Percentiles rank a stretch among this genome's conserved stretches.
phyloP scores from a whole-genome alignment of 768 basidiomycete species.

The Sistotremastrum suecicum region DNA sequence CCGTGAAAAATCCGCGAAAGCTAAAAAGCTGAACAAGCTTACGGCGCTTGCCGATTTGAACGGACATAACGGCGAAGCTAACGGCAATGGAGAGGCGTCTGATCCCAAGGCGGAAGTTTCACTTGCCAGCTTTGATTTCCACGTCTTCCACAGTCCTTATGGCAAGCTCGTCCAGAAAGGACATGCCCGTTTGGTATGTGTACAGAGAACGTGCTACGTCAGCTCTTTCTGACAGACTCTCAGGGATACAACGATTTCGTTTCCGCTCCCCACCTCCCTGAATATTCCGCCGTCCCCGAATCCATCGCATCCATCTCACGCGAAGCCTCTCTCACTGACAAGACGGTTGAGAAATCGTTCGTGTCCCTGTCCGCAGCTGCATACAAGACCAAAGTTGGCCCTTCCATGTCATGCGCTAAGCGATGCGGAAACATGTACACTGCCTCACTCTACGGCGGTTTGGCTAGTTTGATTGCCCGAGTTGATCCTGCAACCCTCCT shows the following conservation, averaged over 20 bases:
- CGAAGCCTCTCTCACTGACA: conserved; percentile 76
- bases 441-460: conserved; percentile 86
- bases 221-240: conserved; percentile 15
- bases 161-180: conserved; percentile 99
- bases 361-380: conserved; percentile 59
- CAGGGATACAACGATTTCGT: conserved; percentile 75
- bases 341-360: conserved; percentile 91
- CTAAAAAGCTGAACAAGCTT: conserved; percentile 32
- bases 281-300: conserved; percentile 61
- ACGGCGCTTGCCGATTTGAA: conserved; percentile 17
- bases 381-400: conserved; percentile 64
- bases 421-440: conserved; percentile 99
- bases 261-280: conserved; percentile 50
- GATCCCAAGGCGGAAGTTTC: conserved; percentile 41
- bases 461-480: conserved; percentile 71
- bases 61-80: conserved; percentile 20
- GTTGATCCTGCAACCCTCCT: conserved; percentile 55
- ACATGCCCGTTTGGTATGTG: conserved; percentile 63
- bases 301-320: conserved; percentile 50
- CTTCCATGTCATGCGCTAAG: conserved; percentile 75
- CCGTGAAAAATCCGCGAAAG: conserved; percentile 66
- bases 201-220: neutral
- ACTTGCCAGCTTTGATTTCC: conserved; percentile 76
- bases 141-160: conserved; percentile 95
- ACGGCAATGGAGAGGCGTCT: conserved; percentile 24